phyloP scores from a whole-genome alignment of 345 rosid genomes.

The Brassica juncea region DNA sequence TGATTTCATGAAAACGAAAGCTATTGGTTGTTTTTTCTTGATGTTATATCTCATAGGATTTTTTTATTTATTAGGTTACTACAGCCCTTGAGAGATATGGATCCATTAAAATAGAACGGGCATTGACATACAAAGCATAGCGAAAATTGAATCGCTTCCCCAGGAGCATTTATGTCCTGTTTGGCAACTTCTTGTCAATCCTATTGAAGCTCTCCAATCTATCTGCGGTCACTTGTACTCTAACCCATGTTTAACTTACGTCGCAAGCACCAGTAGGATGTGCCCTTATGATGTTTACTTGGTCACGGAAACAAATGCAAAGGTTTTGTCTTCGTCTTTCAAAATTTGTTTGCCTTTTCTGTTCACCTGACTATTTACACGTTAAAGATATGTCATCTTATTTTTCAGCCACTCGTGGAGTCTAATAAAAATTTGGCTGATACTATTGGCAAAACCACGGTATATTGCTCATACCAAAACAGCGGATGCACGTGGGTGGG shows the following conservation, averaged over 20 bases:
- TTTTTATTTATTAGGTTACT: slow-evolving; percentile 30
- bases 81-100: slow-evolving; percentile 40
- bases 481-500: slow-evolving; percentile 93
- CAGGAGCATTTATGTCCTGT: slow-evolving; percentile 83
- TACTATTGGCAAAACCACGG: slow-evolving; percentile 56
- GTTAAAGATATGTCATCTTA: not conserved
- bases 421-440: slow-evolving; percentile 66
- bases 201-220: slow-evolving; percentile 78
- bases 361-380: not conserved
- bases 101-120: slow-evolving; percentile 49
- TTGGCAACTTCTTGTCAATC: slow-evolving; percentile 69
- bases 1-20: too few species aligned
- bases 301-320: slow-evolving; percentile 80
- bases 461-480: slow-evolving; percentile 66
- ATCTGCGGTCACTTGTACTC: slow-evolving; percentile 83
- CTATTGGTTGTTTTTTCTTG: too few species aligned
- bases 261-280: slow-evolving; percentile 60
- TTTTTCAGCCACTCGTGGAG: slow-evolving; percentile 63
- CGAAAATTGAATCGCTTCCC: slow-evolving; percentile 65
- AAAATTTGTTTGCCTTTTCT: not conserved
- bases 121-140: slow-evolving; percentile 55
- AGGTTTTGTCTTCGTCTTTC: slow-evolving; percentile 41
- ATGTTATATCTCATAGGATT: not conserved
- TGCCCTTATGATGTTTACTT: slow-evolving; percentile 84
- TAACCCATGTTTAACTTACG: slow-evolving; percentile 67